A percentile compares a stretch with the other conserved stretches of the same genome.
Conservation (phyloP, 2,329 filamentous ascomycete species). For the Rhexocercosporidium sp. region DNA sequence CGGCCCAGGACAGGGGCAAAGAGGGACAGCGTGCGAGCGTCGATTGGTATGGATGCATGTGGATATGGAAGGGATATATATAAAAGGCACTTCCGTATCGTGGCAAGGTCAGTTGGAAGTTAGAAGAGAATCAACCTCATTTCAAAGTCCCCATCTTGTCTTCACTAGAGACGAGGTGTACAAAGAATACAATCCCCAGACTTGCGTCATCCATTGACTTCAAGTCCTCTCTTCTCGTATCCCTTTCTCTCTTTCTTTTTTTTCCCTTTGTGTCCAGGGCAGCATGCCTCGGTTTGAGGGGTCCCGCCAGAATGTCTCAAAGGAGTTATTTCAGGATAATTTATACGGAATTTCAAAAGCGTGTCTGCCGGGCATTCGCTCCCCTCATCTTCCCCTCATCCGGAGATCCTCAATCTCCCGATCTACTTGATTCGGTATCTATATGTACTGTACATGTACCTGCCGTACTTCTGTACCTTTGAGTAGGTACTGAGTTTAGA, state of each 20-base stretch:
- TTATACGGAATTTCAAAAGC: background rate
- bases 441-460: background rate
- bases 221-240: background rate
- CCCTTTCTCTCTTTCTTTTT: background rate
- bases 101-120: background rate
- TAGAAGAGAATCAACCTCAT: background rate
- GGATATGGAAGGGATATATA: background rate
- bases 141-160: background rate
- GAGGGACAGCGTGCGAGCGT: background rate
- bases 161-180: background rate
- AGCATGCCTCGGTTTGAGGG: background rate
- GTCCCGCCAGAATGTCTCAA: constrained; percentile 8
- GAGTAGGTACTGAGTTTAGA: background rate
- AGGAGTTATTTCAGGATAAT: constrained; percentile 5
- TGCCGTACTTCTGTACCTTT: background rate
- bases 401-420: background rate
- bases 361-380: background rate
- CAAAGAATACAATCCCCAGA: background rate
- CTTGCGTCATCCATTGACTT: background rate
- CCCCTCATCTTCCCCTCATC: background rate
- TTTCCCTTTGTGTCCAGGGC: background rate
- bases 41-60: background rate
- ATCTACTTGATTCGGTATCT: background rate
- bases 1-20: background rate
- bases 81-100: background rate